These are phyloP conservation scores for Paralagenidium karlingii DNA, from an alignment of 352 stramenopile species.

Conservation along the genomic window DNA sequence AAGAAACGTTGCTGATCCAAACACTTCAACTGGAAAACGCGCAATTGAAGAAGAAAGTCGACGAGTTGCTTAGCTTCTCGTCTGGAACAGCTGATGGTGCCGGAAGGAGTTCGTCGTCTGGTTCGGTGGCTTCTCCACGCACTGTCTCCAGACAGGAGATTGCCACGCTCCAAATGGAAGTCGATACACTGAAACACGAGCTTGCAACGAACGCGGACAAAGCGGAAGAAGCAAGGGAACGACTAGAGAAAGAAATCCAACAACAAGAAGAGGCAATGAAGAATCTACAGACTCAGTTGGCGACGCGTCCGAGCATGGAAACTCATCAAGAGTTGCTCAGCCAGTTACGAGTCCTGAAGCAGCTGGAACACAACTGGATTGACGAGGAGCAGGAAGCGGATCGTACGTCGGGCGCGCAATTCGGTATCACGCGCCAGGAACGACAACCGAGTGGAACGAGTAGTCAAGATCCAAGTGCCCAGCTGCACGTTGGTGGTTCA, in stretches of 20 bases:
- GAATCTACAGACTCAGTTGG: constrained; percentile 25
- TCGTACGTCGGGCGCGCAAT: no score
- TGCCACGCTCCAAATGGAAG: no score
- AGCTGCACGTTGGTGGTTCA: constrained; percentile 7
- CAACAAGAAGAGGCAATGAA: constrained; percentile 41
- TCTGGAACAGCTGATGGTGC: neutral
- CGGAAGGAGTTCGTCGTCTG: no score
- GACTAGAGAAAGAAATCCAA: constrained; percentile 13
- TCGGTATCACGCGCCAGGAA: no score
- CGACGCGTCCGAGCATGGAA: constrained; percentile 69
- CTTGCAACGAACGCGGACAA: no score
- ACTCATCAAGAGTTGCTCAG: constrained; percentile 79
- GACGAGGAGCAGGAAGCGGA: constrained; percentile 60
- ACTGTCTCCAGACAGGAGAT: no score
- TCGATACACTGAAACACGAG: no score
- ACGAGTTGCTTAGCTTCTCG: constrained; percentile 35
- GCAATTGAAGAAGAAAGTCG: constrained; percentile 78
- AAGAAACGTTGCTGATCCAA: constrained; percentile 69
- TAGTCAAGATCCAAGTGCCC: constrained; percentile 5
- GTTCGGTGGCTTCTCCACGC: no score
- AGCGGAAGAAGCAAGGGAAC: no score
- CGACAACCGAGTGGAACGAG: no score
- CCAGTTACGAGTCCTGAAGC: constrained; percentile 87
- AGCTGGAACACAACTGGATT: constrained; percentile 83
- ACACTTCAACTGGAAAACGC: constrained; percentile 72